Percentiles rank a stretch among this genome's conserved stretches.
Evolutionary conservation across 306 rosid genomes (phyloP).

Genomic region (Cucurbita ficifolia): DNA sequence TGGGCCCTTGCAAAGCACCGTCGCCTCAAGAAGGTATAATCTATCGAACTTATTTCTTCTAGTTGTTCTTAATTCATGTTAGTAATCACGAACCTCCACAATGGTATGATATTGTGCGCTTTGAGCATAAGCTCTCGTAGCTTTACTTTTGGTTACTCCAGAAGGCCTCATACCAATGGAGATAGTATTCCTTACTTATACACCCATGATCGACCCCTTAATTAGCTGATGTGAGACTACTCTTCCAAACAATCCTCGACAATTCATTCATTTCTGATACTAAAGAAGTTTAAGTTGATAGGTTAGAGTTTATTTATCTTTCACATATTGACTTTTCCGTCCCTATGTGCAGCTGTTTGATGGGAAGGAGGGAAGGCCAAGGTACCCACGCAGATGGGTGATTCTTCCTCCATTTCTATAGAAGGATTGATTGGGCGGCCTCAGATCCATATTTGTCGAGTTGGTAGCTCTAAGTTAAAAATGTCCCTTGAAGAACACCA

Average conservation of each 20-base stretch:
- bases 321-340: neutral
- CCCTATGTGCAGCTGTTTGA: constrained; percentile 59
- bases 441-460: neutral
- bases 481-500: neutral
- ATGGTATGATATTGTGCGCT: too few relatives aligned
- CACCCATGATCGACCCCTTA: too few relatives aligned
- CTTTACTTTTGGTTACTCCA: too few relatives aligned
- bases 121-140: too few relatives aligned
- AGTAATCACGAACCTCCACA: too few relatives aligned
- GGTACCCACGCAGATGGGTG: constrained; percentile 92
- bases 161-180: too few relatives aligned
- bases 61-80: too few relatives aligned
- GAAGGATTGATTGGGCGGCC: neutral
- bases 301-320: neutral
- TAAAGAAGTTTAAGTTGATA: neutral
- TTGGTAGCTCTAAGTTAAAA: neutral
- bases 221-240: too few relatives aligned
- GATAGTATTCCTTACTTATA: too few relatives aligned
- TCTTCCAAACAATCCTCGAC: too few relatives aligned
- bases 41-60: constrained; percentile 1
- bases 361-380: constrained; percentile 83
- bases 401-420: constrained; percentile 87
- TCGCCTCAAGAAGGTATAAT: constrained; percentile 74
- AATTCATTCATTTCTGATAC: too few relatives aligned
- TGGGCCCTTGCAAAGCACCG: constrained; percentile 98